Evolutionary conservation across 2,329 filamentous ascomycete genomes (phyloP), one percentile per base, ranked within the genome.

Genomic region (Alternaria sp.): DNA sequence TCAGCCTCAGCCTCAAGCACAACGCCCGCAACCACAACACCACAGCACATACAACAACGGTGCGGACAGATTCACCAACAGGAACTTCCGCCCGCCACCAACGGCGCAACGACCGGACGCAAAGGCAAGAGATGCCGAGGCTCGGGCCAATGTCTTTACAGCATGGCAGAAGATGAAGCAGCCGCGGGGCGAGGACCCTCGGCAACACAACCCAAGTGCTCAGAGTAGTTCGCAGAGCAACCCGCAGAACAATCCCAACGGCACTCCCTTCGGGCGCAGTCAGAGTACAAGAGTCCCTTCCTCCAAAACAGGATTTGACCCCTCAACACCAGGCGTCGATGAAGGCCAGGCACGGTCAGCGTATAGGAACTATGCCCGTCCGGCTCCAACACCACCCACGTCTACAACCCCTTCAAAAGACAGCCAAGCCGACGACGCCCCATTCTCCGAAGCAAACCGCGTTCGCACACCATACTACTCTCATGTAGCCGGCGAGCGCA

Each of bases 321-420:
- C 87, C 20, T 82, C 82, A n/a, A 82, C 81, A 7, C 81, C 85
- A 32, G 86, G 84, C n/a, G 85, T 82, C 36, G 87, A 89, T 69
- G 87, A 89, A 67, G 82, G 85, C 36, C 85, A 85, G 72, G 86
- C 86, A 22, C 82, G 82, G 59, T 84, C 83, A 12, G 83, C 84
- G 3, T 82, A 85, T n/a, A 73, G 76, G 43, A 73, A 72, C 61
- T 75, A 76, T 49, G 66, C 74, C 36, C 74, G 76, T 28, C 56
- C 80, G 74, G 63, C 66, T 66, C 69, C 70, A n/a, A 71, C 74
- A 62, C 74, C 77, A 14, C 74, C 75, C 10, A 54, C 28, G 20
- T 62, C 63, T 6, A 61, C 59, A 14, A 66, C 63, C 14, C 62
- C 66, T 11, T 56, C 64, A 11, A 74, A 61, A 65, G 67, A 74